Evolutionary conservation across 1,139 yeast species (phyloP).

Genomic region (Arxiozyma bovina): DNA sequence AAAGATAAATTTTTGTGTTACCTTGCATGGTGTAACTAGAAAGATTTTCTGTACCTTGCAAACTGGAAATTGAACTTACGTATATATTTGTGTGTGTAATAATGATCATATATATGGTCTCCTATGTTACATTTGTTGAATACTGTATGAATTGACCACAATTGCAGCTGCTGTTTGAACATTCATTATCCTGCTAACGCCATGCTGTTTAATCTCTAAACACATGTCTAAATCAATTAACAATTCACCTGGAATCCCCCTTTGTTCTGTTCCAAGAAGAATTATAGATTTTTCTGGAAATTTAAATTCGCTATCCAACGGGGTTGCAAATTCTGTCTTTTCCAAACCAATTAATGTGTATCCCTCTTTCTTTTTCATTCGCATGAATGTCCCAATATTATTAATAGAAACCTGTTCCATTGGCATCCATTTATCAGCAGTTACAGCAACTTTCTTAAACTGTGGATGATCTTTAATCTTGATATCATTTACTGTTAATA

Average conservation of each 20-base stretch:
- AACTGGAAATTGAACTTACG: too few relatives aligned
- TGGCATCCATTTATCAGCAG: slow-evolving; percentile 96
- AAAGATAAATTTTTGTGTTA: too few relatives aligned
- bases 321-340: slow-evolving; percentile 80
- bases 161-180: slow-evolving; percentile 96
- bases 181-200: slow-evolving; percentile 89
- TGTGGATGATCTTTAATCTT: slow-evolving; percentile 55
- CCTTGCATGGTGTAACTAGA: not conserved
- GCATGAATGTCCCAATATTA: slow-evolving; percentile 48
- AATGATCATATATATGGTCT: too few relatives aligned
- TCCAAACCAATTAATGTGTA: slow-evolving; percentile 84
- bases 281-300: slow-evolving; percentile 77
- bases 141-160: slow-evolving; percentile 80
- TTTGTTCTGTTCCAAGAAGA: slow-evolving; percentile 76
- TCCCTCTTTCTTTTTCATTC: slow-evolving; percentile 61
- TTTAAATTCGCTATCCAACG: slow-evolving; percentile 49
- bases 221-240: slow-evolving; percentile 78
- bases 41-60: not conserved
- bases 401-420: slow-evolving; percentile 65
- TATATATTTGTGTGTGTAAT: not conserved
- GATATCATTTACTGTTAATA: slow-evolving; percentile 66
- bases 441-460: slow-evolving; percentile 81
- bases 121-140: slow-evolving; percentile 45
- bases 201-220: slow-evolving; percentile 85
- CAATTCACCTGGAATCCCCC: slow-evolving; percentile 84